phyloP scores from a whole-genome alignment of 2,329 filamentous ascomycete species.

The Epichloe baconii region DNA sequence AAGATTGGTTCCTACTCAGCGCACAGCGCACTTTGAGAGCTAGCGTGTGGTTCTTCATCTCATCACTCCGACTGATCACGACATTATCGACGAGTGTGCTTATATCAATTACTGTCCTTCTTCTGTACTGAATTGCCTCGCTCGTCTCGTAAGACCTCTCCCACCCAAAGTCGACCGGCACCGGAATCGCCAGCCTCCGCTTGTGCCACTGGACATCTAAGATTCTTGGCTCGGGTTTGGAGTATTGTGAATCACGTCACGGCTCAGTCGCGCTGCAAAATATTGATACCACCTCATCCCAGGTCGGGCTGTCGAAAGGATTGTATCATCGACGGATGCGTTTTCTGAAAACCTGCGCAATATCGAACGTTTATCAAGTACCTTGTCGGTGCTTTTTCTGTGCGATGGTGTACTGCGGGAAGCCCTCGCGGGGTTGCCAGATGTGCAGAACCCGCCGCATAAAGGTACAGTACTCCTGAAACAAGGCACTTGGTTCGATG shows the following conservation, averaged over 20 bases:
- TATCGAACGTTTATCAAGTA: neutral
- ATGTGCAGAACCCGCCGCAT: conserved; percentile 63
- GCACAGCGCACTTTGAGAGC: too few relatives aligned
- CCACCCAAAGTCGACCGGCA: neutral
- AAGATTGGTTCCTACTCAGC: too few relatives aligned
- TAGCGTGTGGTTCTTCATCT: neutral
- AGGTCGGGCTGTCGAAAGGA: neutral
- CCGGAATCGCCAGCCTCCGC: too few relatives aligned
- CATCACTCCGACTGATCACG: neutral
- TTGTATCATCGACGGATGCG: neutral
- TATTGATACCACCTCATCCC: neutral
- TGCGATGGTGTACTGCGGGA: conserved; percentile 52
- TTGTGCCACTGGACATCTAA: too few relatives aligned
- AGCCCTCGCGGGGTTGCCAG: conserved; percentile 56
- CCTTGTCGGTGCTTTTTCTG: neutral
- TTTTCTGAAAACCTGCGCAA: neutral
- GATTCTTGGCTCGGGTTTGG: neutral
- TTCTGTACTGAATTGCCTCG: neutral
- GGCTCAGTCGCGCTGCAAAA: too few relatives aligned
- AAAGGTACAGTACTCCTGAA: conserved; percentile 37
- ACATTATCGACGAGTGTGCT: neutral
- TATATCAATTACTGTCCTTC: neutral
- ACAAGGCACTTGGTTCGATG: neutral
- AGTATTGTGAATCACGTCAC: too few relatives aligned
- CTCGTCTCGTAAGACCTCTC: neutral